Base-by-base conservation (phyloP, 75 land plant species). In the Larix kaempferi region DNA sequence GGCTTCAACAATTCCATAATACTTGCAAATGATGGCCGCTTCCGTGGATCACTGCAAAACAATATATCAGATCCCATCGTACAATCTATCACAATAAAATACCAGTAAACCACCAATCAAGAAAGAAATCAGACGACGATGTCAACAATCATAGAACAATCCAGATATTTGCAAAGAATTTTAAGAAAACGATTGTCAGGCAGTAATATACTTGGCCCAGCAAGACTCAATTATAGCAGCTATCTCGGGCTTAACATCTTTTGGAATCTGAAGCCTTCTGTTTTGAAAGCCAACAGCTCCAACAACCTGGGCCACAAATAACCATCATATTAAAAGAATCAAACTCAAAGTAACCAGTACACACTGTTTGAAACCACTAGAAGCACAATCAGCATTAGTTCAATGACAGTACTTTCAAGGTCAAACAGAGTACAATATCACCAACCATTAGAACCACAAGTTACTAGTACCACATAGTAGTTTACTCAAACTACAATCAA, bases 261-360 rank as follows among this genome's bases (percentile, higher is more conserved):
- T 61, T 13, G 97, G 97, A 76, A 94, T 90, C 52, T 86, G 86
- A 75, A 92, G 91, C 81, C 97, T 83, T 82, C 87, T 84, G 22
- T 83, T 72, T 65, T 86, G 91, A 74, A 94, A 94, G 11, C 91
- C 97, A 71, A 94, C 97, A 66, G 91, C 95, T 60, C 89, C 95
- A 14, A 94, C 95, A 69, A 94, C 97, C 97, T 94, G 82, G 25
- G 81, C 13, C 54, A 72, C 0, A 37, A 1, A 49, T 49, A 49
- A 49, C 54, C 54, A 49, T 49, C 54, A 11, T 49, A 49, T 49
- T 49, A 49, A 1, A 49, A 49, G 11, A 49, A 49, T 49, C 54
- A 49, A 49, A 49, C 10, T 49, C 54, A 10, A 49, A 49, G 12
- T 11, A 49, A 10, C 54, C 54, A 10, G 54, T 49, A 10, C 11